Percentiles rank a stretch among this genome's conserved stretches.
phyloP scores from a whole-genome alignment of 73 alveolate genomes.

The Paramecium biaurelia region DNA sequence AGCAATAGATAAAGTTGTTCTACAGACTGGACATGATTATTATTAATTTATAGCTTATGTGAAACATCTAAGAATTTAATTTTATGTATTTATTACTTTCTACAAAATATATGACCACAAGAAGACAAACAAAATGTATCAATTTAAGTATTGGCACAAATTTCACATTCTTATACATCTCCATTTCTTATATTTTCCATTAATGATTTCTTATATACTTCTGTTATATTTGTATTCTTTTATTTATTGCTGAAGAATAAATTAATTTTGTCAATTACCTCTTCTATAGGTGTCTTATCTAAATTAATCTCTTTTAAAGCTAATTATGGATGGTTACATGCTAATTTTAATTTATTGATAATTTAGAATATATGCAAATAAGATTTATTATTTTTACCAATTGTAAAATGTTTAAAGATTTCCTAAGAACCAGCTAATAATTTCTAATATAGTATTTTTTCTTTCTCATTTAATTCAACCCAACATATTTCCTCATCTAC shows the following conservation, averaged over 20 bases:
- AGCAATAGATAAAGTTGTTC: not conserved
- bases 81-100: not conserved
- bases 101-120: constrained; percentile 22
- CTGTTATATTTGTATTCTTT: not conserved
- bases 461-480: not conserved
- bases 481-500: not conserved
- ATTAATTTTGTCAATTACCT: not conserved
- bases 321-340: constrained; percentile 55
- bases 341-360: constrained; percentile 41
- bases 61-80: not conserved
- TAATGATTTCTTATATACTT: not conserved
- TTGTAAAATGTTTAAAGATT: not conserved
- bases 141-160: not conserved
- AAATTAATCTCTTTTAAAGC: constrained; percentile 12
- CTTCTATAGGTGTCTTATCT: not conserved
- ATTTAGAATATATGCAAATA: constrained; percentile 47
- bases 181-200: not conserved
- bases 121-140: not conserved
- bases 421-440: not conserved
- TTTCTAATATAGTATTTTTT: not conserved
- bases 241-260: not conserved
- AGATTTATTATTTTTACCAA: not conserved
- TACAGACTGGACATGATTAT: not conserved
- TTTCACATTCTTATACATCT: not conserved
- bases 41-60: not conserved